phyloP scores from a whole-genome alignment of 2,329 filamentous ascomycete genomes.

The Sclerotinia spermophila region DNA sequence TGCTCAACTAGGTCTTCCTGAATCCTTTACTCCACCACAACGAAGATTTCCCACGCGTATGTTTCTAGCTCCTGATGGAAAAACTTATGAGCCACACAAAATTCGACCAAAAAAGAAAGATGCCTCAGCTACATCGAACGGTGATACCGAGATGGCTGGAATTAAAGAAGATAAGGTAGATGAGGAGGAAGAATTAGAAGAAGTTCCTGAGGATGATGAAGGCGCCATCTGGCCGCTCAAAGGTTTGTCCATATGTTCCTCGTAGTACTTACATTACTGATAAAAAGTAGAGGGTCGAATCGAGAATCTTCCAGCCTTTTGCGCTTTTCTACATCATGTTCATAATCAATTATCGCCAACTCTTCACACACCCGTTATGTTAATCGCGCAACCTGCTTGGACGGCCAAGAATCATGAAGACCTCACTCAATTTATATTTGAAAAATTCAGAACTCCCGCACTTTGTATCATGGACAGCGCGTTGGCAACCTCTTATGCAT shows the following conservation, averaged over 20 bases:
- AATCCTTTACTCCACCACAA: slow-evolving; percentile 72
- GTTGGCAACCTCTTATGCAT: slow-evolving; percentile 80
- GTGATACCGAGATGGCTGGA: slow-evolving; percentile 37
- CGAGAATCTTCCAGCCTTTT: slow-evolving; percentile 86
- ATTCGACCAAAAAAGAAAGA: slow-evolving; percentile 63
- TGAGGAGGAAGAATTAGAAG: slow-evolving; percentile 54
- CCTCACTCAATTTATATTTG: slow-evolving; percentile 91
- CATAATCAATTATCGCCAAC: slow-evolving; percentile 85
- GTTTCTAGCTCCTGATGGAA: slow-evolving; percentile 75
- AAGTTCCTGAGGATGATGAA: slow-evolving; percentile 68
- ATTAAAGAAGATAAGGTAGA: slow-evolving; percentile 38
- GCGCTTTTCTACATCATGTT: slow-evolving; percentile 88
- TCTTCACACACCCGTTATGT: slow-evolving; percentile 89
- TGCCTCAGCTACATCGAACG: slow-evolving; percentile 29
- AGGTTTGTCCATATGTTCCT: slow-evolving; percentile 39
- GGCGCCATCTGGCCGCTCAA: slow-evolving; percentile 85
- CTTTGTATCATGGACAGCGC: slow-evolving; percentile 89
- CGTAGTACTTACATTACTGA: slow-evolving; percentile 20
- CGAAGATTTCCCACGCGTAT: slow-evolving; percentile 88
- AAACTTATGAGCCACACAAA: slow-evolving; percentile 77
- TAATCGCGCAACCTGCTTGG: slow-evolving; percentile 89
- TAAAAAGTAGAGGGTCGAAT: slow-evolving; percentile 65
- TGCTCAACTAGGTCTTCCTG: slow-evolving; percentile 37
- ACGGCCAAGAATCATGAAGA: slow-evolving; percentile 81
- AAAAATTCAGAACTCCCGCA: slow-evolving; percentile 92